Base-by-base conservation (phyloP, 192 early-diverging fungal species). In the Coemansia sp. region DNA sequence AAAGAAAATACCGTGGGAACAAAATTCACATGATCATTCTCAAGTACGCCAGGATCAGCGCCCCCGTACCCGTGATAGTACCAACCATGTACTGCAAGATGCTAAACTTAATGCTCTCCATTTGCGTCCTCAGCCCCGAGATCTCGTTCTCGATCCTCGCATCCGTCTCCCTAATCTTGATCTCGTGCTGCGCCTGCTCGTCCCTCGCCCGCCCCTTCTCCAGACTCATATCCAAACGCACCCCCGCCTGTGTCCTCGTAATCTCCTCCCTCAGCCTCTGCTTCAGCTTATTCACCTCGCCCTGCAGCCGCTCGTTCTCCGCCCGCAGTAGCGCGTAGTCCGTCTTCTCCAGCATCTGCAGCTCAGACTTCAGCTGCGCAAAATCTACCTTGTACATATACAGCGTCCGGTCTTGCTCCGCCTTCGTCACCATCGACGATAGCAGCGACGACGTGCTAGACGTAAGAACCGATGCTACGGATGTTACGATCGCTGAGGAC, bases 341-440 rank as follows among this genome's bases (percentile, higher is more conserved):
- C 54, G 93, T 95, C 82, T 94, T 94, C 71, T 94, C 94, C 37
- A 95, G 74, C 81, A 95, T 84, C 59, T 92, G 91, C 6, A 98
- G 85, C 73, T 95, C 95, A 2, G 90, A 89, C 62, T 92, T 92
- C 16, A 98, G 85, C 34, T 93, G 92, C 14, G 91, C 89, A 59
- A 98, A 94, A 68, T 95, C 94, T 24, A 93, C 92, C 73, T 91
- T 94, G 72, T 92, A 92, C 68, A 90, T 91, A 72, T 95, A 94
- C 14, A 93, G 81, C 1, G 89, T 87, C 88, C 90, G 90, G 69
- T 93, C 88, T 73, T 92, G 92, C 59, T 96, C 93, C 6, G 89
- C 85, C 70, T 92, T 92, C 36, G 91, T 92, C 13, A 93, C 92
- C 75, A 94, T 87, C 46, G 83, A 86, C 13, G 50, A 6, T 0